Evolutionary conservation across 495 filamentous ascomycete species (phyloP).

Genomic region (Aspergillus funiculosus): DNA sequence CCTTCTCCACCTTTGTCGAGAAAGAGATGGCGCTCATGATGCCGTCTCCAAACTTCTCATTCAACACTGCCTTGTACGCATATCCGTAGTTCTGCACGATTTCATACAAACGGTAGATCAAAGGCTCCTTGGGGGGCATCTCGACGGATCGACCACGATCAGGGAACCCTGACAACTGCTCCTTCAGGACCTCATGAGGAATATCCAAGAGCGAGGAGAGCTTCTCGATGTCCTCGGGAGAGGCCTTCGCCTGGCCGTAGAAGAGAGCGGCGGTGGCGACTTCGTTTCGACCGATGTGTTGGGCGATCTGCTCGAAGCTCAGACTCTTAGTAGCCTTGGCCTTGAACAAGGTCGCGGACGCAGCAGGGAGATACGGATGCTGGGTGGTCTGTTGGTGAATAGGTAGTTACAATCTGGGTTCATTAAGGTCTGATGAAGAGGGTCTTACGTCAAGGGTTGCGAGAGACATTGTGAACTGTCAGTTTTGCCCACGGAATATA

Average conservation of each 20-base stretch:
- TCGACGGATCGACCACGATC: conserved; percentile 78
- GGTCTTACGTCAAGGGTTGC: conserved; percentile 39
- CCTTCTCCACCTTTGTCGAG: conserved; percentile 91
- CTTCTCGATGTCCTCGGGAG: conserved; percentile 67
- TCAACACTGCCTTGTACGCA: conserved; percentile 92
- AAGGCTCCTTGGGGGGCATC: conserved; percentile 90
- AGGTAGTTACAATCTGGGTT: background rate
- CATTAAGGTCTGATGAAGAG: background rate
- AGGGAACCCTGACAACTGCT: conserved; percentile 66
- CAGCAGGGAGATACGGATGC: conserved; percentile 55
- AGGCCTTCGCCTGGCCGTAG: conserved; percentile 85
- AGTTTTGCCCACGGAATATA: background rate
- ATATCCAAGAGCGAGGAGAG: conserved; percentile 65
- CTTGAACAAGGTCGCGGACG: conserved; percentile 70
- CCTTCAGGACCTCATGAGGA: conserved; percentile 48
- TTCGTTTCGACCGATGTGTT: conserved; percentile 74
- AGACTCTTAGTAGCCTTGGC: conserved; percentile 72
- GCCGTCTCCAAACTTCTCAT: conserved; percentile 98
- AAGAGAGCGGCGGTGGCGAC: conserved; percentile 90
- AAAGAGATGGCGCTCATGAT: conserved; percentile 98
- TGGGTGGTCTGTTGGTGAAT: conserved; percentile 28
- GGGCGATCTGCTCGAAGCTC: conserved; percentile 75
- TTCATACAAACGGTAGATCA: conserved; percentile 93
- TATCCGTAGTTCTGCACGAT: conserved; percentile 98
- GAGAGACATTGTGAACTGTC: conserved; percentile 36